Conservation (phyloP, 176 grass and related monocot species). For the Hsuehochloa calcarea region DNA sequence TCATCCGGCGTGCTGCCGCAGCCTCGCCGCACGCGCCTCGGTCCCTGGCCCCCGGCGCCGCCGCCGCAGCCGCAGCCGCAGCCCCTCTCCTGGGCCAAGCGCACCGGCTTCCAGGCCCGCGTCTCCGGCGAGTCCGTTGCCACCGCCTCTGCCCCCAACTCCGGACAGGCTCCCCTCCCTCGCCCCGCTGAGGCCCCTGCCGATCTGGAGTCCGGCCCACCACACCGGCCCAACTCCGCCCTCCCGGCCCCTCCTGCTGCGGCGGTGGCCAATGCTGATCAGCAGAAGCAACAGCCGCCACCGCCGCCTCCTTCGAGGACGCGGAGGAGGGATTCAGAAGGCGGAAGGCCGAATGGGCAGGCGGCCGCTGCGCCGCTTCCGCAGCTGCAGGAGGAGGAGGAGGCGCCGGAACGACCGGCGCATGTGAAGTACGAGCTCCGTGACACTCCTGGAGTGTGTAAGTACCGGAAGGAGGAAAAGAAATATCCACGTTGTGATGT, state of each 20-base stretch:
- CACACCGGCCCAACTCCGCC: constrained; percentile 25
- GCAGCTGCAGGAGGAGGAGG: constrained; percentile 58
- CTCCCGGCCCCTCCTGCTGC: constrained; percentile 39
- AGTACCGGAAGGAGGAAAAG: constrained; percentile 20
- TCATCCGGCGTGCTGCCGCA: constrained; percentile 37
- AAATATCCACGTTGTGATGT: neutral
- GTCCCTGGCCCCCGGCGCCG: constrained; percentile 72
- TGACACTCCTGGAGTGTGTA: constrained; percentile 75
- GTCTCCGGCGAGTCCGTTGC: constrained; percentile 60
- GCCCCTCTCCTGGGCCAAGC: constrained; percentile 92
- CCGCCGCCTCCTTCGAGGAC: constrained; percentile 26
- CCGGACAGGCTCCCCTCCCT: constrained; percentile 57
- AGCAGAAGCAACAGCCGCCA: neutral
- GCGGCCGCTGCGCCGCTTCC: constrained; percentile 40
- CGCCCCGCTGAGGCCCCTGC: constrained; percentile 30
- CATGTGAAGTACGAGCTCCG: constrained; percentile 88
- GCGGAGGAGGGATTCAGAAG: constrained; percentile 62
- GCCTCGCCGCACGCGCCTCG: constrained; percentile 53
- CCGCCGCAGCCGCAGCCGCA: constrained; percentile 40
- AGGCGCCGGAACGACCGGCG: constrained; percentile 41
- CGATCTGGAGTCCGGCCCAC: constrained; percentile 81
- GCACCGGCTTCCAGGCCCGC: constrained; percentile 68
- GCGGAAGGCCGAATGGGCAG: constrained; percentile 50
- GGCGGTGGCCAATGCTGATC: constrained; percentile 20
- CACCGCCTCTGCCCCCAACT: constrained; percentile 50